These are phyloP conservation scores for Hypoxylon sp. DNA, from an alignment of 2,329 filamentous ascomycete species.

Conservation along the genomic window DNA sequence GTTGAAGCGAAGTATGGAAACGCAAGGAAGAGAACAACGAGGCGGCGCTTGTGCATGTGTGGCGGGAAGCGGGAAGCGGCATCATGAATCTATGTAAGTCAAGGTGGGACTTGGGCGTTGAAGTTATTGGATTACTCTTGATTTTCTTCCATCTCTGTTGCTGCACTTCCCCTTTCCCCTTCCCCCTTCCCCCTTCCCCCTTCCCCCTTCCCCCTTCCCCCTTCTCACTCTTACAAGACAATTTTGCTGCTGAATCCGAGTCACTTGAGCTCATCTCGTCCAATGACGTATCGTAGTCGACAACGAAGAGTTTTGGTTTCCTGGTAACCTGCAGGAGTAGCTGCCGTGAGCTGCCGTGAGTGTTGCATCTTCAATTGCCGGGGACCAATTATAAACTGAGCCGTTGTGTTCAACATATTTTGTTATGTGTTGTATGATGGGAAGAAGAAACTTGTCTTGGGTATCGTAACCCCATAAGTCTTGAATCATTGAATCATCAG, in stretches of 20 bases:
- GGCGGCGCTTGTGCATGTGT: slow-evolving; percentile 13
- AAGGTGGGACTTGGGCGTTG: slow-evolving; percentile 30
- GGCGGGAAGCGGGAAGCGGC: slow-evolving; percentile 34
- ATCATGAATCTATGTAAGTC: slow-evolving; percentile 32
- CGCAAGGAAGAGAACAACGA: slow-evolving; percentile 16
- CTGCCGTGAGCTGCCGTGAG: not conserved
- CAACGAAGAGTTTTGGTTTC: slow-evolving; percentile 9
- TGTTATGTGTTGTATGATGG: not conserved
- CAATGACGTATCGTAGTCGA: slow-evolving; percentile 33
- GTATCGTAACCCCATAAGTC: slow-evolving; percentile 6
- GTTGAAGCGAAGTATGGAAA: slow-evolving; percentile 14
- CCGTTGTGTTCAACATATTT: slow-evolving; percentile 13
- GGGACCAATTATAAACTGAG: slow-evolving; percentile 20
- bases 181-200: slow-evolving; percentile 7
- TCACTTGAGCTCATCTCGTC: slow-evolving; percentile 19
- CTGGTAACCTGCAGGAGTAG: no score
- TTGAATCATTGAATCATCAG: slow-evolving; percentile 32
- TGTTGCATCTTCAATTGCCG: slow-evolving; percentile 16
- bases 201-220: slow-evolving; percentile 3
- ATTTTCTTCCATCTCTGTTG: slow-evolving; percentile 7
- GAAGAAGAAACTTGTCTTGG: slow-evolving; percentile 19
- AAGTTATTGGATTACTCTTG: no score
- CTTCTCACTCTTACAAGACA: not conserved
- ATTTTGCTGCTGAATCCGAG: slow-evolving; percentile 17
- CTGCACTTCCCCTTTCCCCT: slow-evolving; percentile 10